A percentile compares a stretch with the other conserved stretches of the same genome.
Evolutionary conservation across 1,284 basidiomycete genomes (phyloP).

Genomic region (Athelia sp.): DNA sequence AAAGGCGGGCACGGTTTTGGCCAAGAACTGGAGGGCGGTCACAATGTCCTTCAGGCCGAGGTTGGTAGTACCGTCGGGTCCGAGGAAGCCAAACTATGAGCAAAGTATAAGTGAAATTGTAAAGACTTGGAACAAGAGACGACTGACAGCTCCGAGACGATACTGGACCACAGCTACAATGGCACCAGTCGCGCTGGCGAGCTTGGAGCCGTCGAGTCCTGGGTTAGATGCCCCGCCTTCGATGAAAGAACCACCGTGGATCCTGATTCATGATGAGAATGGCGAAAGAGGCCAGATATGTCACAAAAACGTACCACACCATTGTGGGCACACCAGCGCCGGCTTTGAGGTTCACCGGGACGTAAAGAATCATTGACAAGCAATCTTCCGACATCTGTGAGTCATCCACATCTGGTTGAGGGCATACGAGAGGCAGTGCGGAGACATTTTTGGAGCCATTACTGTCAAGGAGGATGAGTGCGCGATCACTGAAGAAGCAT

Average conservation of each 20-base stretch:
- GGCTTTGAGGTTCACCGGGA: conserved; percentile 38
- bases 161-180: conserved; percentile 87
- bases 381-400: conserved; percentile 69
- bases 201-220: conserved; percentile 74
- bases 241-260: conserved; percentile 84
- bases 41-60: conserved; percentile 70
- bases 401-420: conserved; percentile 48
- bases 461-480: conserved; percentile 23
- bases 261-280: conserved; percentile 40
- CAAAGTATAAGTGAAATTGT: not conserved
- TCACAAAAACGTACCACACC: conserved; percentile 50
- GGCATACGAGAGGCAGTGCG: conserved; percentile 63
- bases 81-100: conserved; percentile 65
- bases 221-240: conserved; percentile 66
- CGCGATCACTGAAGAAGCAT: not conserved
- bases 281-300: conserved; percentile 6
- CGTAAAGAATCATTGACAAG: conserved; percentile 70
- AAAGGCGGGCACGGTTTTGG: conserved; percentile 57
- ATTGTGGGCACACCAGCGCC: conserved; percentile 46
- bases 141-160: conserved; percentile 71
- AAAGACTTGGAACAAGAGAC: not conserved
- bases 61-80: conserved; percentile 65
- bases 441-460: conserved; percentile 48
- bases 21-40: conserved; percentile 63
- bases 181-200: conserved; percentile 68